phyloP scores from a whole-genome alignment of 1,284 basidiomycete genomes.

The Ustilago trichophora region DNA sequence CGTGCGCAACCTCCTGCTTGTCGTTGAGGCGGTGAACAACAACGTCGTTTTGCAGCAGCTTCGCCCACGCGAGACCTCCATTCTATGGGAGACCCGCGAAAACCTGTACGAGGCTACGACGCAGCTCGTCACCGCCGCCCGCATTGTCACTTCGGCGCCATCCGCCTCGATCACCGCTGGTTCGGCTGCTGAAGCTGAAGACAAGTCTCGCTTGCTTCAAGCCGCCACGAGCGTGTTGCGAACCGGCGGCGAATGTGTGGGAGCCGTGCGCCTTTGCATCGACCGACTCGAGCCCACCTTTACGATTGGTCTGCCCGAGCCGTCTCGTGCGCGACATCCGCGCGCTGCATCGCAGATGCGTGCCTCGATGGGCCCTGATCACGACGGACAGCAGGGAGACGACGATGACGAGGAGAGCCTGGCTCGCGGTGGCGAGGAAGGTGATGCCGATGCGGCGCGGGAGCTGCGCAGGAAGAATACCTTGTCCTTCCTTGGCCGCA shows the following conservation, averaged over 20 bases:
- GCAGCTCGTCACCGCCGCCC: slow-evolving; percentile 85
- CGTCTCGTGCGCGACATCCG: slow-evolving; percentile 24
- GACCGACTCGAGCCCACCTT: slow-evolving; percentile 40
- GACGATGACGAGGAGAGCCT: slow-evolving; percentile 1
- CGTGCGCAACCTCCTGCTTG: slow-evolving; percentile 87
- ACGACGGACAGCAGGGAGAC: slow-evolving; percentile 8
- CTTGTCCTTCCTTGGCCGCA: slow-evolving; percentile 69
- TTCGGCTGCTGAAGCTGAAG: slow-evolving; percentile 79
- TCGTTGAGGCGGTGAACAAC: slow-evolving; percentile 77
- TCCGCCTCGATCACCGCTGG: slow-evolving; percentile 66
- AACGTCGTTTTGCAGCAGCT: slow-evolving; percentile 38
- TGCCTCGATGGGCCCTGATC: slow-evolving; percentile 3
- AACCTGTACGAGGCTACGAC: slow-evolving; percentile 85
- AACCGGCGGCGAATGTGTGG: slow-evolving; percentile 60
- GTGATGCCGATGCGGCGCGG: slow-evolving; percentile 1
- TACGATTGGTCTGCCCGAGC: slow-evolving; percentile 35
- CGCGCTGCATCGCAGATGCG: slow-evolving; percentile 6
- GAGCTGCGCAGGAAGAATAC: slow-evolving; percentile 66
- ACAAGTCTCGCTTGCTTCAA: slow-evolving; percentile 76
- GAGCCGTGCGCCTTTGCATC: slow-evolving; percentile 56
- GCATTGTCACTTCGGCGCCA: slow-evolving; percentile 69
- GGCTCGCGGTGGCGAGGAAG: slow-evolving; percentile 6
- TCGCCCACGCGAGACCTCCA: slow-evolving; percentile 47
- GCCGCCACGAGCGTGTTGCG: slow-evolving; percentile 86
- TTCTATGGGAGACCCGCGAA: slow-evolving; percentile 74